Conservation (phyloP, 2,329 filamentous ascomycete genomes). For the Aspergillus sp. region DNA sequence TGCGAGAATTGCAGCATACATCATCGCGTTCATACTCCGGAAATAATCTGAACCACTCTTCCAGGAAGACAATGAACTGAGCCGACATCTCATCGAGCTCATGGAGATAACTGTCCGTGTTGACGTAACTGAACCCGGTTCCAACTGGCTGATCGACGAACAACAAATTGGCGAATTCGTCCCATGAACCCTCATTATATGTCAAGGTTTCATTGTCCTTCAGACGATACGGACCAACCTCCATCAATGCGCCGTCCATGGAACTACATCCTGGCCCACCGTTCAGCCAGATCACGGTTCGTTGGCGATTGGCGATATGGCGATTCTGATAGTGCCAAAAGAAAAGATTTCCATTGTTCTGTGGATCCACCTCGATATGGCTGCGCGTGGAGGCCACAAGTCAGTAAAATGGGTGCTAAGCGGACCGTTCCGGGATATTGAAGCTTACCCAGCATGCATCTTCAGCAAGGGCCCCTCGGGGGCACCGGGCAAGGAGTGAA, state of each 20-base stretch:
- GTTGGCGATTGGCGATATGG: conserved; percentile 87
- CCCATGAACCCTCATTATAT: conserved; percentile 94
- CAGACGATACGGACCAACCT: conserved; percentile 89
- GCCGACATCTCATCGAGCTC: conserved; percentile 86
- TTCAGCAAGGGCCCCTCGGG: conserved; percentile 78
- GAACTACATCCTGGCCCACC: conserved; percentile 96
- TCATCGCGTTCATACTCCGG: conserved; percentile 91
- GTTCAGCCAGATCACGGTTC: conserved; percentile 95
- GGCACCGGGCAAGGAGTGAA: conserved; percentile 79
- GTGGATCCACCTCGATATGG: conserved; percentile 84
- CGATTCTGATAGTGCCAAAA: conserved; percentile 98
- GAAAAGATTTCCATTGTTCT: conserved; percentile 90
- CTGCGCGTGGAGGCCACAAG: conserved; percentile 49
- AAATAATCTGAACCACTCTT: conserved; percentile 88
- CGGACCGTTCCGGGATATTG: not conserved
- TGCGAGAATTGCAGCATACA: conserved; percentile 58
- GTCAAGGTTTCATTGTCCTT: conserved; percentile 70
- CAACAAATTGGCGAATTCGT: conserved; percentile 94
- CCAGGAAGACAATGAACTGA: conserved; percentile 84
- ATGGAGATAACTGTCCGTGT: conserved; percentile 81
- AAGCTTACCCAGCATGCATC: conserved; percentile 92
- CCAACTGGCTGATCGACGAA: conserved; percentile 98
- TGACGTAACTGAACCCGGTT: conserved; percentile 93
- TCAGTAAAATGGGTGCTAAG: not conserved
- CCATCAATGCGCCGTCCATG: conserved; percentile 95